phyloP scores from a whole-genome alignment of 352 stramenopile species.

The Phytophthora nicotianae region DNA sequence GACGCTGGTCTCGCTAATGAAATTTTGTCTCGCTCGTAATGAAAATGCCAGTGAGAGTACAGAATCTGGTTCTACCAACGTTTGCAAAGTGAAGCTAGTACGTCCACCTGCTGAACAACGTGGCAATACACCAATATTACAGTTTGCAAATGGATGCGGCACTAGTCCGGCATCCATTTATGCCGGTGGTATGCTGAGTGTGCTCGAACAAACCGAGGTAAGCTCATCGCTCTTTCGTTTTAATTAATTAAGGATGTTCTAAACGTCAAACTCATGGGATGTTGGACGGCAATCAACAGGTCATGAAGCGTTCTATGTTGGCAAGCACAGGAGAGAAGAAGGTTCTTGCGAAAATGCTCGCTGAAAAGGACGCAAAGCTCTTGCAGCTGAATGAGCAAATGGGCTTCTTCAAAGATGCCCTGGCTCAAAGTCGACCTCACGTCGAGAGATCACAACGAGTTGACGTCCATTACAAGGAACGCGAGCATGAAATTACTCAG shows the following conservation, averaged over 20 bases:
- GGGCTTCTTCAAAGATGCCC: slow-evolving; percentile 64
- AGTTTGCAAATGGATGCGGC: slow-evolving; percentile 46
- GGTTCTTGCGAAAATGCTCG: slow-evolving; percentile 30
- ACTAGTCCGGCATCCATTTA: slow-evolving; percentile 53
- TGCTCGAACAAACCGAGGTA: slow-evolving; percentile 63
- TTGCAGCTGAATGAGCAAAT: slow-evolving; percentile 52
- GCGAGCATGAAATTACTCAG: background rate
- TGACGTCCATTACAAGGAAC: slow-evolving; percentile 1
- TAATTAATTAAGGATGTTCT: too few species aligned
- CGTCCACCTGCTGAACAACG: slow-evolving; percentile 12
- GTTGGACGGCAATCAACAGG: too few species aligned
- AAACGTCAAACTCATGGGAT: too few species aligned
- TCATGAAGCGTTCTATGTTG: slow-evolving; percentile 44
- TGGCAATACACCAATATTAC: slow-evolving; percentile 8
- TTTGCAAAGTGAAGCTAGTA: slow-evolving; percentile 18
- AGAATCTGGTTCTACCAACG: background rate
- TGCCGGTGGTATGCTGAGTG: slow-evolving; percentile 41
- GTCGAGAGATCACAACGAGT: slow-evolving; percentile 11
- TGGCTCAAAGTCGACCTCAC: slow-evolving; percentile 39
- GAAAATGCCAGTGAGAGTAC: background rate
- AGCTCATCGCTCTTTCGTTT: background rate
- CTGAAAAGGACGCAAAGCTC: slow-evolving; percentile 40
- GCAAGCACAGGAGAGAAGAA: slow-evolving; percentile 48
- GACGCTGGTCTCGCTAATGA: slow-evolving; percentile 35
- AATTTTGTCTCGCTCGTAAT: slow-evolving; percentile 18